Evolutionary conservation across 2,329 filamentous ascomycete genomes (phyloP).

Genomic region (Thielaviopsis musarum): DNA sequence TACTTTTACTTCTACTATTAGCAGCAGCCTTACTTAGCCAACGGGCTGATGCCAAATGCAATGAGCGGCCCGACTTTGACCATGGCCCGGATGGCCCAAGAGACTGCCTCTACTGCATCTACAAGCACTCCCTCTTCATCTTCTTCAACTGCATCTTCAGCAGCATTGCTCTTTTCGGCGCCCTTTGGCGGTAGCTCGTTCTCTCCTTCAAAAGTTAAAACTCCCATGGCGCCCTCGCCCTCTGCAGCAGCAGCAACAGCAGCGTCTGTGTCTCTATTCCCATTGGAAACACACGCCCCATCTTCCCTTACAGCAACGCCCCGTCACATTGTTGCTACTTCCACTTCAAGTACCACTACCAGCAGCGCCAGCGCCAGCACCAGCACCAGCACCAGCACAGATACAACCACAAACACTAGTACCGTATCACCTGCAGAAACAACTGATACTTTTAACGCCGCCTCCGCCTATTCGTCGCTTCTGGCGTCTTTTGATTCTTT

Average conservation of each 20-base stretch:
- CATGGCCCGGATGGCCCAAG: constrained; percentile 19
- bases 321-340: constrained; percentile 2
- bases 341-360: neutral
- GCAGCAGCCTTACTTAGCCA: constrained; percentile 12
- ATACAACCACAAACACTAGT: constrained; percentile 4
- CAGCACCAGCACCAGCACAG: constrained; percentile 3
- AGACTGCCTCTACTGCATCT: neutral
- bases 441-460: neutral
- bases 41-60: constrained; percentile 17
- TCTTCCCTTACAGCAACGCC: constrained; percentile 12
- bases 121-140: neutral
- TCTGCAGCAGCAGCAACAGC: neutral
- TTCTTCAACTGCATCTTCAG: neutral
- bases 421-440: constrained; percentile 1
- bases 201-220: constrained; percentile 20
- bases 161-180: neutral
- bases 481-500: constrained; percentile 8
- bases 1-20: neutral
- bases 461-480: constrained; percentile 4
- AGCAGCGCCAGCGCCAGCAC: neutral
- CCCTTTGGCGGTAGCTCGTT: constrained; percentile 7
- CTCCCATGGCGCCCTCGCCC: constrained; percentile 19
- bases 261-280: constrained; percentile 16
- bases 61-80: constrained; percentile 22
- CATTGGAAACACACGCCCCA: constrained; percentile 16